Evolutionary conservation across 2,329 filamentous ascomycete genomes (phyloP).

Genomic region (Stachybotrys chartarum): DNA sequence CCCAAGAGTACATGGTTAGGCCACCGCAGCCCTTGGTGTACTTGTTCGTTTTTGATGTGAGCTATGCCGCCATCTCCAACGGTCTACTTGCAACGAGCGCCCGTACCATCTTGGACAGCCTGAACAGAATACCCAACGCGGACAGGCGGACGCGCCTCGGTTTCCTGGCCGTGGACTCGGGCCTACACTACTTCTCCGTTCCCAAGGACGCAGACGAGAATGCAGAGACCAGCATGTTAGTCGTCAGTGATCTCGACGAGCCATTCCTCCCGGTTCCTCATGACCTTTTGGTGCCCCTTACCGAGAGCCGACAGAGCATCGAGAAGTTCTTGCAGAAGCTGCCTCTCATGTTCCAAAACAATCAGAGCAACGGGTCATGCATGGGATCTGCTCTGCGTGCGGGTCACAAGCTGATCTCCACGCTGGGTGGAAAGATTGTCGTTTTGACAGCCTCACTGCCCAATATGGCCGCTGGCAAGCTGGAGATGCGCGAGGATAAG

Average conservation of each 20-base stretch:
- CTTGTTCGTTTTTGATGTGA: slow-evolving; percentile 91
- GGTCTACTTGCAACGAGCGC: slow-evolving; percentile 89
- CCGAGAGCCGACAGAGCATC: slow-evolving; percentile 83
- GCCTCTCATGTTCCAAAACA: slow-evolving; percentile 94
- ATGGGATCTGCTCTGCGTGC: slow-evolving; percentile 92
- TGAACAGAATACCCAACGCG: slow-evolving; percentile 96
- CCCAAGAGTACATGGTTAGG: slow-evolving; percentile 98
- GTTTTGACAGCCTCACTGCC: slow-evolving; percentile 86
- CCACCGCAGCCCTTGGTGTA: slow-evolving; percentile 94
- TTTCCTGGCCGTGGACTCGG: slow-evolving; percentile 92
- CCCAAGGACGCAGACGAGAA: slow-evolving; percentile 82
- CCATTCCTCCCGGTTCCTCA: slow-evolving; percentile 92
- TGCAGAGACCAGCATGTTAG: slow-evolving; percentile 81
- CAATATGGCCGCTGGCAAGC: slow-evolving; percentile 81
- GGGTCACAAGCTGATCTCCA: slow-evolving; percentile 91
- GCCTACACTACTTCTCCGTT: slow-evolving; percentile 92
- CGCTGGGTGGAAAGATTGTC: slow-evolving; percentile 89
- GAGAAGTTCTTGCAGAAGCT: slow-evolving; percentile 87
- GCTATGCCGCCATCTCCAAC: slow-evolving; percentile 80
- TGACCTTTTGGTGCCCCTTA: slow-evolving; percentile 82
- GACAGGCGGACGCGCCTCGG: slow-evolving; percentile 87
- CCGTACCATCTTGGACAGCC: slow-evolving; percentile 86
- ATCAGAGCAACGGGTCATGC: slow-evolving; percentile 80
- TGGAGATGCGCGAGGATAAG: slow-evolving; percentile 94
- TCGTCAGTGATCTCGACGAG: slow-evolving; percentile 91